Percentiles rank a stretch among this genome's conserved stretches.
Evolutionary conservation across 2,329 filamentous ascomycete species (phyloP).

Genomic region (Sclerotinia spermophila): DNA sequence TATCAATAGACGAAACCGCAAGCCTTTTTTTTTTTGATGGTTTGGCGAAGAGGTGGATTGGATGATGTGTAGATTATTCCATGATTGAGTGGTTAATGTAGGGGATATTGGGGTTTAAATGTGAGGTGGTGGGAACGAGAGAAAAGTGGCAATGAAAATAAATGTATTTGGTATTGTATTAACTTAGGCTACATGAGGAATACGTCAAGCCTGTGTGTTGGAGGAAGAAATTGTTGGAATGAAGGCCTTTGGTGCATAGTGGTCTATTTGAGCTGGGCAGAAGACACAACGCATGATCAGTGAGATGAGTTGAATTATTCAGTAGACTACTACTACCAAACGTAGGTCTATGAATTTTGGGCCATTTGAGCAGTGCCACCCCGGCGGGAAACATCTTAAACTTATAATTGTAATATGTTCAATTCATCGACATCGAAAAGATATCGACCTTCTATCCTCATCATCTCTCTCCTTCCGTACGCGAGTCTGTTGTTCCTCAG

Average conservation of each 20-base stretch:
- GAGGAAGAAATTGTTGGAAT: neutral
- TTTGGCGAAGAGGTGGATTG: rapidly evolving
- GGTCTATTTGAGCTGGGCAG: neutral
- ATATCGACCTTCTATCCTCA: neutral
- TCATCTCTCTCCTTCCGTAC: neutral
- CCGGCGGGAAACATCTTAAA: neutral
- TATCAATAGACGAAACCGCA: too few species aligned
- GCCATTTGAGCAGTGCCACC: neutral
- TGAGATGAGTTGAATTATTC: neutral
- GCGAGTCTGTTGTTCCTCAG: neutral
- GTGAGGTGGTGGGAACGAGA: neutral
- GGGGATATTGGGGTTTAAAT: neutral
- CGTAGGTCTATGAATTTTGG: neutral
- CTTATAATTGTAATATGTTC: slow-evolving; percentile 1
- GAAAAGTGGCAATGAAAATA: neutral
- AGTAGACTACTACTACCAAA: neutral
- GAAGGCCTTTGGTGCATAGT: neutral
- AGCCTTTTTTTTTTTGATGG: neutral
- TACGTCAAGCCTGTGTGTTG: neutral
- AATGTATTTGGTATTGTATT: neutral
- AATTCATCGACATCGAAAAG: neutral
- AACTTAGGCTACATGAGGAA: neutral
- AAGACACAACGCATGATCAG: neutral
- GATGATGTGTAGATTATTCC: neutral
- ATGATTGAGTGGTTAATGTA: neutral